A percentile compares a stretch with the other conserved stretches of the same genome.
phyloP scores from a whole-genome alignment of 208 protist species.

The Acanthamoeba sp. region DNA sequence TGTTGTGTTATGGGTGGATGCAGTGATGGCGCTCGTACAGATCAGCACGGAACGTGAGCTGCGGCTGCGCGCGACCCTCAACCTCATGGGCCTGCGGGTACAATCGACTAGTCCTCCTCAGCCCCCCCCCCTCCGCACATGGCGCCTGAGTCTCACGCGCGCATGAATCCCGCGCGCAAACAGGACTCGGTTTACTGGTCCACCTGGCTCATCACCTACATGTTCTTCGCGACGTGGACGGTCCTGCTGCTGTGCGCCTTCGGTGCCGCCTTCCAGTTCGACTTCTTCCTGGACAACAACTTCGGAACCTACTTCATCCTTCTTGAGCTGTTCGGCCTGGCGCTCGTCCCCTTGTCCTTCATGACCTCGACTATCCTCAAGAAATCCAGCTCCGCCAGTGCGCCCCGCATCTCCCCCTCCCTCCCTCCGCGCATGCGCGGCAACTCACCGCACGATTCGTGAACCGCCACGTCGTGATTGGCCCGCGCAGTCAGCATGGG shows the following conservation, averaged over 20 bases:
- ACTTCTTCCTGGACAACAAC: conserved; percentile 77
- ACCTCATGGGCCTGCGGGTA: conserved; percentile 84
- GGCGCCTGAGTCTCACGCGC: neutral
- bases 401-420: too few species aligned
- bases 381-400: conserved; percentile 28
- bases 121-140: too few species aligned
- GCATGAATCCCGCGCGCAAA: neutral
- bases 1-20: neutral
- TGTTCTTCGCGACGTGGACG: conserved; percentile 52
- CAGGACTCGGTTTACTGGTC: conserved; percentile 80
- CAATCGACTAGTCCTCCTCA: too few species aligned
- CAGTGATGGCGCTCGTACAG: conserved; percentile 76
- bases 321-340: conserved; percentile 79
- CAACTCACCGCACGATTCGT: neutral
- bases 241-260: conserved; percentile 70
- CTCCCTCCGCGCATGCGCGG: neutral
- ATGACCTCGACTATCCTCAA: conserved; percentile 79
- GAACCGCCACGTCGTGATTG: neutral
- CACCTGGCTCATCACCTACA: conserved; percentile 79
- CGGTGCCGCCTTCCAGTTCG: conserved; percentile 76
- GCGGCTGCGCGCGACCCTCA: conserved; percentile 83
- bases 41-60: conserved; percentile 82
- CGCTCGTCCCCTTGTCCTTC: conserved; percentile 80
- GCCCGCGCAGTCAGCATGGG: conserved; percentile 30
- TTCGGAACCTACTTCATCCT: conserved; percentile 85